Evolutionary conservation across 345 rosid species (phyloP), one percentile per base, ranked within the genome.

Genomic region (Populus euphratica): DNA sequence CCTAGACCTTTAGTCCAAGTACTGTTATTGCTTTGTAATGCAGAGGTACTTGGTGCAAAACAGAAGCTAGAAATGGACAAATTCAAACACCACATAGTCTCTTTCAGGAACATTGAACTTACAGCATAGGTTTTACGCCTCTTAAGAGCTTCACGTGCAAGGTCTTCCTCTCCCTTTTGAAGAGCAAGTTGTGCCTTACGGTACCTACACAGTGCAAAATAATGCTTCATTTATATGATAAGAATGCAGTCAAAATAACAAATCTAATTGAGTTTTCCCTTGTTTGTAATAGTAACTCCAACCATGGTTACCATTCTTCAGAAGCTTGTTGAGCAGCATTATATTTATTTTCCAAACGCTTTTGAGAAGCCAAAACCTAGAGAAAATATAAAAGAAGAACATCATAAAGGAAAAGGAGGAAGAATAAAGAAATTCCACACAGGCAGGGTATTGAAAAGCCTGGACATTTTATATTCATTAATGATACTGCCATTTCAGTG

Each of bases 111-210:
- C 31, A 77, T 33, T 7, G 38, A 64, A 72, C 94, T 88, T 85
- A 92, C 97, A 36, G 91, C 86, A 88, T 76, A 87, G 63, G 94
- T 86, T 82, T 92, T 92, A 27, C 97, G 92, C 78, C 97, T 87
- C 85, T 92, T 92, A 38, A 92, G 91, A 56, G 94, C 94, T 84
- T 90, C 97, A 62, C 97, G 93, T 74, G 97, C 97, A 71, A 92
- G 94, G 87, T 89, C 94, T 84, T 92, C 97, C 54, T 92, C 91
- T 67, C 97, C 97, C 82, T 86, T 92, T 61, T 87, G 85, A 74
- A 92, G 94, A 80, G 97, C 94, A 67, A 92, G 83, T 66, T 92
- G 94, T 76, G 94, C 97, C 80, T 85, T 90, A 6, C 91, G 91
- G 70, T 92, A 92, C 97, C 97, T 92, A 77, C 17, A 81, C 54